Conservation (phyloP, 768 basidiomycete species). For the Lentinula lateritia region DNA sequence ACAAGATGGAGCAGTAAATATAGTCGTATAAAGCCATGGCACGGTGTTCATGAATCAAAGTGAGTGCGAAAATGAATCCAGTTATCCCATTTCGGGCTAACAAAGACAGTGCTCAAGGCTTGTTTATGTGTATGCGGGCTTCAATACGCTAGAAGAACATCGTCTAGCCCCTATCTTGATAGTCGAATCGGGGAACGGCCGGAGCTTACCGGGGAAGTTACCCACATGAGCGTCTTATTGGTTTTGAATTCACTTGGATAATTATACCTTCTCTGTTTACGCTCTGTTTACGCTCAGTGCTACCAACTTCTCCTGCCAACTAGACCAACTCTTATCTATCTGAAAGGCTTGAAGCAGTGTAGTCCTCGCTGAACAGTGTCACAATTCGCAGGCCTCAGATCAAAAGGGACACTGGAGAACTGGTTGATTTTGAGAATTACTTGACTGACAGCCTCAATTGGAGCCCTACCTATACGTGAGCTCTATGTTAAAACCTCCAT, state of each 20-base stretch:
- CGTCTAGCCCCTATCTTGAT: not conserved
- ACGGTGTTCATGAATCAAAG: no score
- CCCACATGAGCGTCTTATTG: not conserved
- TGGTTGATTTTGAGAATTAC: not conserved
- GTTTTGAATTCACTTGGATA: not conserved
- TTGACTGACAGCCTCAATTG: not conserved
- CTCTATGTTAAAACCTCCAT: constrained; percentile 23
- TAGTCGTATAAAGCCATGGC: no score
- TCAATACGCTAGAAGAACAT: not conserved
- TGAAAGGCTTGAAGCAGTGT: not conserved
- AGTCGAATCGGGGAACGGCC: not conserved
- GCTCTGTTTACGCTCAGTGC: not conserved
- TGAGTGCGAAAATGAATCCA: no score
- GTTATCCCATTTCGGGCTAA: no score
- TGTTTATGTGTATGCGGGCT: not conserved
- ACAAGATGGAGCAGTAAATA: no score
- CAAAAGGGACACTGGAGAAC: not conserved
- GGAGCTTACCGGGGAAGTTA: not conserved
- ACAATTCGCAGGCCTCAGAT: not conserved
- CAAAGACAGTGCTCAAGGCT: no score
- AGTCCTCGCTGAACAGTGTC: not conserved
- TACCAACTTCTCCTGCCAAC: not conserved
- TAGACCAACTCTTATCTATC: not conserved
- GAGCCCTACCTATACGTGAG: constrained; percentile 29
- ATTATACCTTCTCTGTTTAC: not conserved